Evolutionary conservation across 371 early-diverging fungal genomes (phyloP), one percentile per base, ranked within the genome.

Genomic region (Entomophthora muscae): DNA sequence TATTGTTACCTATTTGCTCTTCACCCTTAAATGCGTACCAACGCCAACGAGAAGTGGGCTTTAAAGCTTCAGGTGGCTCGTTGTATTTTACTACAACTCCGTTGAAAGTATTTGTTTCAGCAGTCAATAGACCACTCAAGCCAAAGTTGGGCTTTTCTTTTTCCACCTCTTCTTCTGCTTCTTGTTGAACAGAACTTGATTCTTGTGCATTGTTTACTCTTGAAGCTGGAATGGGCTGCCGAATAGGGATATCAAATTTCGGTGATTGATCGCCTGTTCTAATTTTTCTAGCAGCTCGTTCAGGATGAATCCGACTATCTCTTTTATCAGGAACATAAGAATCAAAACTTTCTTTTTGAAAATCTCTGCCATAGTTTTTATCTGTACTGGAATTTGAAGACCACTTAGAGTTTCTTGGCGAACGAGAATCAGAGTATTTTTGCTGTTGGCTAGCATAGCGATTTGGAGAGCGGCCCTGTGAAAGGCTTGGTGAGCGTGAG

Each of bases 1-100:
- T n/a, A n/a, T n/a, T n/a, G 67, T 63, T 75, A 86, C 86, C 94
- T 32, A 91, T 73, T 67, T 91, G 86, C 57, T 93, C 83, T 56
- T 83, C 80, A 42, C 86, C 90, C 69, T 95, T 95, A 72, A 93
- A 96, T 0, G 93, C 90, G 70, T 93, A 91, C 27, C 94, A 71
- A 64, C 95, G 78, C 86, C 86, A 93, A 63, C 76, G 76, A 24
- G 72, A 67, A 7, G 66, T 74, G 0, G 95, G 90, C 58, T 83
- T 83, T 29, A 89, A 75, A 0, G 94, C 90, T 68, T 96, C 96
- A 0, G 86, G 77, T 0, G 96, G 96, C 67, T 93, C 95, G 64
- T 78, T 78, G 69, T 90, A 90, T 69, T 95, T 94, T 23, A 93
- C 69, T 24, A 85, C 77, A 0, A 90, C 86, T 27, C 94, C 95